These are phyloP conservation scores for Mycena latifolia DNA, from an alignment of 768 basidiomycete species.

Conservation along the genomic window DNA sequence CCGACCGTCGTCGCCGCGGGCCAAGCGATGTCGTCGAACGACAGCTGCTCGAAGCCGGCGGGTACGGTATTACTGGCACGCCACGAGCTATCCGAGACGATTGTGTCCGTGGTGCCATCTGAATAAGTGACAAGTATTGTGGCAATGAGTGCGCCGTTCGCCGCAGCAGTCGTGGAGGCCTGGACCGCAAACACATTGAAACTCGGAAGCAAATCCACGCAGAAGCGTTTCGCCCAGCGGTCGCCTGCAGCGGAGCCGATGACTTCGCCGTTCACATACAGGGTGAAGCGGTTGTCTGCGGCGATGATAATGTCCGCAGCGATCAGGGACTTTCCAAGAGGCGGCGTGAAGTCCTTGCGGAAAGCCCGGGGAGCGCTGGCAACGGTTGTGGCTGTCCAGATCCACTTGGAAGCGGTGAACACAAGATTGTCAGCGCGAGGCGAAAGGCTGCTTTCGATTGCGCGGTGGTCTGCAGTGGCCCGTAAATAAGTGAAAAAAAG, in stretches of 20 bases:
- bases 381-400: background rate
- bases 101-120: slow-evolving; percentile 14
- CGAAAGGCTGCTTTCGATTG: too few species aligned
- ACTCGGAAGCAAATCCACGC: slow-evolving; percentile 10
- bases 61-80: background rate
- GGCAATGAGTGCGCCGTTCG: background rate
- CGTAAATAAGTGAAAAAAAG: too few species aligned
- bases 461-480: too few species aligned
- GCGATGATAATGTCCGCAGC: background rate
- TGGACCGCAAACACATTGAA: slow-evolving; percentile 26
- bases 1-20: background rate
- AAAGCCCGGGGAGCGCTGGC: background rate
- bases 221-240: background rate
- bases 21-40: slow-evolving; percentile 22
- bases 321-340: background rate
- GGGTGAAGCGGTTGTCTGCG: background rate
- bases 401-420: background rate
- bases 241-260: background rate
- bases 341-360: background rate
- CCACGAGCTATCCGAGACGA: slow-evolving; percentile 21
- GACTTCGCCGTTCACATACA: background rate
- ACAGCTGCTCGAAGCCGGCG: slow-evolving; percentile 7
- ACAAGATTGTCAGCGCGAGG: too few species aligned
- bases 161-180: background rate
- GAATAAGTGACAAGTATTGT: slow-evolving; percentile 22